Evolutionary conservation across 768 basidiomycete species (phyloP), one percentile per base, ranked within the genome.

Genomic region (Lactarius hengduanensis): DNA sequence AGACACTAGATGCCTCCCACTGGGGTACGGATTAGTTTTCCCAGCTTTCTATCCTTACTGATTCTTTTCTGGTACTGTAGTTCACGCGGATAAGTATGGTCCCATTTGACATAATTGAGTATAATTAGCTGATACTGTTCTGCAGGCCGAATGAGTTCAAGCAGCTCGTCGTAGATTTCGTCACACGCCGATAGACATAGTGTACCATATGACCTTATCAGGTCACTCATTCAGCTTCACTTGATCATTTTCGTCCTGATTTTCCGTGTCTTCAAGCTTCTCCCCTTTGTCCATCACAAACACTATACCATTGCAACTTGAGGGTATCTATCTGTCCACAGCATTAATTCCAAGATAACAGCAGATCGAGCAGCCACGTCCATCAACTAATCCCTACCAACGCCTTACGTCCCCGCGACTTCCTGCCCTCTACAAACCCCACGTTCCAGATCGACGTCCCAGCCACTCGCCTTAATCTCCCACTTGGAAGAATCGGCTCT

Each of bases 41-140:
- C 20, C 10, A 13, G 18, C 13, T 60, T 34, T 30, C 47, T 10
- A 15, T 18, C 30, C 10, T 38, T 22, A 26, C 40, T 64, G 58
- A 63, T 34, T 8, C 40, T 54, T n/a, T 43, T 55, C 20, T n/a
- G 28, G 34, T 1, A 65, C 22, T 57, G 32, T 67, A 92, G 91
- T 96, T 22, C 94, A 96, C 69, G 89, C 91, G 18, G 93, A 96
- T 73, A 83, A 82, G 82, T 87, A 71, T 65, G 79, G 74, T 15
- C 41, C 7, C 1, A 9, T 50, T 66, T 30, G 3, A 3, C 22
- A 40, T 8, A n/a, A 38, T 18, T 32, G 6, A 22, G 32, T 56
- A 18, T n/a, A 6, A 16, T 61, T 11, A 15, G 28, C 47, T 63
- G 45, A 71, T 32, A 50, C 41, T 20, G 28, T 26, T 55, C 11